Base-by-base conservation (phyloP, 768 basidiomycete genomes). In the Termitomyces sp. region DNA sequence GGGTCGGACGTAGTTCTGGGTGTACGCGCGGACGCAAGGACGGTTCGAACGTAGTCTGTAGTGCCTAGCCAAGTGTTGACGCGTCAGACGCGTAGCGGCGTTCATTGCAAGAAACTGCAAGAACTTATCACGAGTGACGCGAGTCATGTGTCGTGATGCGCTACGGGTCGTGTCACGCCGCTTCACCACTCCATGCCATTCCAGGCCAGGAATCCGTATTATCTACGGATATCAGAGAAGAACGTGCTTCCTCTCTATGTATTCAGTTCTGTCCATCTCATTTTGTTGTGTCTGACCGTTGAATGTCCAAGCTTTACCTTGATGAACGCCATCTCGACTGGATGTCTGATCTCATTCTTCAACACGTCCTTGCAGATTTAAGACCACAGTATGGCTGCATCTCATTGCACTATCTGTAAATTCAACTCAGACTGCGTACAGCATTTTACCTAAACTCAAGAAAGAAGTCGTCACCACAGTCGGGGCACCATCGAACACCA, bases 321-420 rank as follows among this genome's bases (percentile, higher is more conserved):
- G 94, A 97, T 66, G 91, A 92, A 61, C 81, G 84, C 11, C 94
- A 97, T 74, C 71, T 90, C 16, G 79, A 85, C 55, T 97, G 94
- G 94, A 96, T 97, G 93, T 85, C 88, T 6, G 93, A 96, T 64
- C 64, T 71, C 26, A 78, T 89, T 43, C 75, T 96, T 2, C 92
- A 94, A 65, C 82, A 85, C 63, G 90, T 96, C 18, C 78, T 97
- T 2, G 79, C 82, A 10, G 92, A 93, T 68, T 70, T 97, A 48
- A 80, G 88, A 62, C 87, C 89, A 57, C 75, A 86, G 92, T 80
- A 52, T 65, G 73, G 13, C 11, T 33, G 2, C 9, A 36, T 56
- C 47, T 33, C 35, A 8, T 47, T 30, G 45, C 11, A 28, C 1
- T 5, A 38, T 9, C 18, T 3, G 18, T 18, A 14, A 4, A 18